These are phyloP conservation scores for Puccinia hordei DNA, from an alignment of 1,284 basidiomycete genomes.

Conservation along the genomic window DNA sequence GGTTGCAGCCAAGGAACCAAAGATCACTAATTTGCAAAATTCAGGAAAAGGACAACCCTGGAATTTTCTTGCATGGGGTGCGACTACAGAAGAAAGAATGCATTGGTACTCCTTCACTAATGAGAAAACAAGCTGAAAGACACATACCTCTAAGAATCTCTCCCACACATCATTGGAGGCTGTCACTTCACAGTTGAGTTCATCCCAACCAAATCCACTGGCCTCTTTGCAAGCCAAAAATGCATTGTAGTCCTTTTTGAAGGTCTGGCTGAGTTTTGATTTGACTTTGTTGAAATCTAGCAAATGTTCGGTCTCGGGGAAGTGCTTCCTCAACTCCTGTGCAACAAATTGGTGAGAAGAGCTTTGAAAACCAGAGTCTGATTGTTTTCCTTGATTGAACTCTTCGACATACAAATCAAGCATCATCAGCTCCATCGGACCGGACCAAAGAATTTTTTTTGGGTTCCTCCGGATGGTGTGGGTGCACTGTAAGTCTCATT, in stretches of 20 bases:
- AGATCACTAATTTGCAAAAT: neutral
- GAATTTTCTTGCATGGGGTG: slow-evolving; percentile 4
- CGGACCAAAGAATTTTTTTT: no score
- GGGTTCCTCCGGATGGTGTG: no score
- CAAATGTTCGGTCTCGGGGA: neutral
- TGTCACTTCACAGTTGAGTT: neutral
- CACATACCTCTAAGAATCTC: neutral
- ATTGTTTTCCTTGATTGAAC: neutral
- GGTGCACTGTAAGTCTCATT: no score
- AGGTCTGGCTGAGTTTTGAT: neutral
- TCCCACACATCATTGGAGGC: neutral
- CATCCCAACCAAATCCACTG: slow-evolving; percentile 16
- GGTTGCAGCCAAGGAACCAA: neutral
- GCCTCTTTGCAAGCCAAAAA: neutral
- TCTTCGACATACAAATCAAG: neutral
- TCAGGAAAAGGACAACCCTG: neutral
- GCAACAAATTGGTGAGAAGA: neutral
- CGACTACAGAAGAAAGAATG: neutral
- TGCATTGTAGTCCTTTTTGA: neutral
- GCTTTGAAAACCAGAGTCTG: neutral
- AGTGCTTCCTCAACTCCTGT: neutral
- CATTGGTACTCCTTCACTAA: no score
- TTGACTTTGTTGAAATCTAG: neutral
- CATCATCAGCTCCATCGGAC: neutral
- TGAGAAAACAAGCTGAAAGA: neutral